phyloP scores from a whole-genome alignment of 2,329 filamentous ascomycete genomes.

The Plectosphaerella plurivora region DNA sequence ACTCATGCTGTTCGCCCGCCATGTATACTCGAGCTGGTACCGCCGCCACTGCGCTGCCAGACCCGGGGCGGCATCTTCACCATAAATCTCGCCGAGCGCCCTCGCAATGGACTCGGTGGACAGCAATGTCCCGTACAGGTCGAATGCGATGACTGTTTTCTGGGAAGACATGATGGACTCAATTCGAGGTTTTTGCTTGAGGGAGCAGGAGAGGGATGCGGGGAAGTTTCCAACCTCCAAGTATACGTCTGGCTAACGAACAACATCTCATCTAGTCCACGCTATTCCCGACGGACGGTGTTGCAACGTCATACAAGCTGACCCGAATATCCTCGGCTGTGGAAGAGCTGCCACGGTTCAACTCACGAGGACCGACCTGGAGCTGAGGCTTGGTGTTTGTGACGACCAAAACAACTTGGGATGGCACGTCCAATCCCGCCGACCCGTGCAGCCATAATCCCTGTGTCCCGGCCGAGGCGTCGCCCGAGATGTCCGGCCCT shows the following conservation, averaged over 20 bases:
- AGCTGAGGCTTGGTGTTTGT: no score
- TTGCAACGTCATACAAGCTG: no score
- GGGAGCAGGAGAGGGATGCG: constrained; percentile 11
- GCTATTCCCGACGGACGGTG: no score
- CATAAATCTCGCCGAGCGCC: constrained; percentile 53
- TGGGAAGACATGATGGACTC: constrained; percentile 9
- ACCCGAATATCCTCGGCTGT: no score
- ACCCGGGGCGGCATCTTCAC: constrained; percentile 47
- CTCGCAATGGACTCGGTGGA: constrained; percentile 65
- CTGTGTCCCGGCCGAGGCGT: no score
- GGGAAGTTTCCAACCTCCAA: constrained; percentile 10
- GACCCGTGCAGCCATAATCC: no score
- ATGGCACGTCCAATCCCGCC: no score
- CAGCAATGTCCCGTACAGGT: constrained; percentile 71
- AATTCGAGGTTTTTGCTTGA: constrained; percentile 56
- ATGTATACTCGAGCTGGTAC: constrained; percentile 75
- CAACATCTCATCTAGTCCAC: no score
- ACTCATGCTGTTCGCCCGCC: constrained; percentile 74
- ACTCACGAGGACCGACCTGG: no score
- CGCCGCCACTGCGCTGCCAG: constrained; percentile 61
- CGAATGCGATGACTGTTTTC: constrained; percentile 60
- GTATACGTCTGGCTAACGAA: not conserved
- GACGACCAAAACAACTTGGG: no score
- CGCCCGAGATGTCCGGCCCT: no score
- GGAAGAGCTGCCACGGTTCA: no score